Evolutionary conservation across 2,329 filamentous ascomycete species (phyloP).

Genomic region (Aschersonia sp.): DNA sequence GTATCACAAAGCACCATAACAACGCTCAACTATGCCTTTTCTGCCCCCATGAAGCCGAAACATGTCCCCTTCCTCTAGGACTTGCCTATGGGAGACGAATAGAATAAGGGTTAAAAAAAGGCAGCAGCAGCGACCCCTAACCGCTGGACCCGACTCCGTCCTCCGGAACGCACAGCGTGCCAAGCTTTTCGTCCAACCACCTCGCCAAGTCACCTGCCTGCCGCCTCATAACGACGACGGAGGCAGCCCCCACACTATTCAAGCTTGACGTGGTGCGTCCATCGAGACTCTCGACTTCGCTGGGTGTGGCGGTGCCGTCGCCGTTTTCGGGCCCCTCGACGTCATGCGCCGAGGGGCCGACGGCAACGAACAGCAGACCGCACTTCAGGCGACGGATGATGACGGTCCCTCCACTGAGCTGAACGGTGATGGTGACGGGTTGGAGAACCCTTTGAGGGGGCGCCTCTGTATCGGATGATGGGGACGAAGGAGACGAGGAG

Average conservation of each 20-base stretch:
- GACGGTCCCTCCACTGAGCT: conserved; percentile 43
- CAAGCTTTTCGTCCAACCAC: conserved; percentile 47
- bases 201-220: conserved; percentile 44
- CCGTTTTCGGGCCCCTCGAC: conserved; percentile 13
- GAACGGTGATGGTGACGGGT: conserved; percentile 37
- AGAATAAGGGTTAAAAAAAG: neutral
- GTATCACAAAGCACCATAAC: too few relatives aligned
- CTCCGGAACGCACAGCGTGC: conserved; percentile 35
- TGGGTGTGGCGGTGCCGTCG: conserved; percentile 19
- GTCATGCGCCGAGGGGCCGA: conserved; percentile 29
- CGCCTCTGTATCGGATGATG: conserved; percentile 5
- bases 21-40: too few relatives aligned
- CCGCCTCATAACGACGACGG: conserved; percentile 35
- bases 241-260: conserved; percentile 24
- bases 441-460: conserved; percentile 2
- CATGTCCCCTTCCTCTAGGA: too few relatives aligned
- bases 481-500: conserved; percentile 11
- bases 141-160: conserved; percentile 26
- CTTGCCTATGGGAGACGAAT: too few relatives aligned
- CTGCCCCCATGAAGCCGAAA: too few relatives aligned
- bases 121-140: neutral
- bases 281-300: conserved; percentile 32
- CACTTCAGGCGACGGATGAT: conserved; percentile 43
- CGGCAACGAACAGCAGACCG: conserved; percentile 47
- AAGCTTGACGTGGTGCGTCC: conserved; percentile 28